These are phyloP conservation scores for Aspergillus calidoustus DNA, from an alignment of 2,329 filamentous ascomycete genomes.

Conservation along the genomic window DNA sequence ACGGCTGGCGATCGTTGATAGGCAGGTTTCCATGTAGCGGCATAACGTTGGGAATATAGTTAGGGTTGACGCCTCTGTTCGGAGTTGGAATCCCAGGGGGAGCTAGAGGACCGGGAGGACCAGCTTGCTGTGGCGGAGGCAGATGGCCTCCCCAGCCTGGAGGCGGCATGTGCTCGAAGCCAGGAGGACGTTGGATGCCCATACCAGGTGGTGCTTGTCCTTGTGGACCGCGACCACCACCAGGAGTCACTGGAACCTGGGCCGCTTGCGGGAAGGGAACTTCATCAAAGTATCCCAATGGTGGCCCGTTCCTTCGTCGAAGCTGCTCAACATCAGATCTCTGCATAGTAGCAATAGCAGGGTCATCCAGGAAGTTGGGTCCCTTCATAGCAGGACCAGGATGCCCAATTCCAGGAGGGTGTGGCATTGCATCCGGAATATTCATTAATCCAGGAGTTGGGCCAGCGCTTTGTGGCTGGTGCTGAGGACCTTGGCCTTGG, in stretches of 20 bases:
- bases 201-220: conserved; percentile 40
- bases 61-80: conserved; percentile 43
- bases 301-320: conserved; percentile 45
- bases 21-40: conserved; percentile 41
- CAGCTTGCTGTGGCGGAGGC: conserved; percentile 41
- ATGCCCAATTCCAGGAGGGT: conserved; percentile 37
- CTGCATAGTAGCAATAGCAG: conserved; percentile 48
- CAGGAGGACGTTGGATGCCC: conserved; percentile 50
- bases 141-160: conserved; percentile 46
- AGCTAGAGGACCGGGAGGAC: conserved; percentile 38
- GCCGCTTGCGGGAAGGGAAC: conserved; percentile 41
- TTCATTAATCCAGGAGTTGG: conserved; percentile 40
- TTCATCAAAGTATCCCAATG: conserved; percentile 48
- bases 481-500: conserved; percentile 31
- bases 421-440: conserved; percentile 43
- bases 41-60: conserved; percentile 42
- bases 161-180: conserved; percentile 48
- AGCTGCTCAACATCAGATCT: conserved; percentile 44
- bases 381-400: conserved; percentile 38
- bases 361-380: conserved; percentile 48
- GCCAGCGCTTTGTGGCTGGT: conserved; percentile 34
- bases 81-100: conserved; percentile 46
- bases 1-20: conserved; percentile 41
- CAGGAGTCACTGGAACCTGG: conserved; percentile 42
- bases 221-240: conserved; percentile 39